Evolutionary conservation across 352 stramenopile genomes (phyloP).

Genomic region (Phytophthora syringae): DNA sequence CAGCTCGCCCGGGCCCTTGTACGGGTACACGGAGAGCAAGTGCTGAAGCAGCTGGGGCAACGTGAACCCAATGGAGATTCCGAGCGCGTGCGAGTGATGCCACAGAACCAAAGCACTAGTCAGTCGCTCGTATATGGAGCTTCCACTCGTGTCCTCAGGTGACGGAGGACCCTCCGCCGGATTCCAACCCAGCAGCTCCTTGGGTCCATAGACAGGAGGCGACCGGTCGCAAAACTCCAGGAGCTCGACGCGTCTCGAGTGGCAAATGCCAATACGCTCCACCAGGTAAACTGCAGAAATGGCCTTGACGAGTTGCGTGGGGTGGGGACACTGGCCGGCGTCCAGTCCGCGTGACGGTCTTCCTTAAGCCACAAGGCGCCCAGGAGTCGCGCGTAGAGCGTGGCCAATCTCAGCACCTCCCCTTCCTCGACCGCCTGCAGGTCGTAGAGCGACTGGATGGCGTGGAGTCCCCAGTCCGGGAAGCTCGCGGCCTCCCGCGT

Average conservation of each 20-base stretch:
- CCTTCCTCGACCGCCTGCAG: constrained; percentile 61
- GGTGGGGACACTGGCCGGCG: constrained; percentile 40
- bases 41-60: constrained; percentile 79
- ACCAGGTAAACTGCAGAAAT: constrained; percentile 76
- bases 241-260: constrained; percentile 69
- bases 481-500: constrained; percentile 30
- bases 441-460: constrained; percentile 72
- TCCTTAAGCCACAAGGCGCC: constrained; percentile 61
- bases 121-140: constrained; percentile 63
- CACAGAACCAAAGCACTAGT: constrained; percentile 71
- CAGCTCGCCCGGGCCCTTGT: constrained; percentile 76
- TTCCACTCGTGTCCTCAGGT: constrained; percentile 37
- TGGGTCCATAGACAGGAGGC: constrained; percentile 54
- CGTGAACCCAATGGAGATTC: constrained; percentile 67
- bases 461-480: constrained; percentile 50
- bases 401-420: constrained; percentile 48
- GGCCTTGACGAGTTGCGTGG: constrained; percentile 62
- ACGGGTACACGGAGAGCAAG: constrained; percentile 81
- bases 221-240: constrained; percentile 65
- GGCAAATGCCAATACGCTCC: constrained; percentile 73
- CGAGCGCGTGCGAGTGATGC: constrained; percentile 70
- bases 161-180: constrained; percentile 46
- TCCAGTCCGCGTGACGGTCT: constrained; percentile 54
- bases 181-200: constrained; percentile 87
- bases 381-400: constrained; percentile 67